Percentiles rank a stretch among this genome's conserved stretches.
Conservation (phyloP, 1,284 basidiomycete species). For the Trametes versicolor region DNA sequence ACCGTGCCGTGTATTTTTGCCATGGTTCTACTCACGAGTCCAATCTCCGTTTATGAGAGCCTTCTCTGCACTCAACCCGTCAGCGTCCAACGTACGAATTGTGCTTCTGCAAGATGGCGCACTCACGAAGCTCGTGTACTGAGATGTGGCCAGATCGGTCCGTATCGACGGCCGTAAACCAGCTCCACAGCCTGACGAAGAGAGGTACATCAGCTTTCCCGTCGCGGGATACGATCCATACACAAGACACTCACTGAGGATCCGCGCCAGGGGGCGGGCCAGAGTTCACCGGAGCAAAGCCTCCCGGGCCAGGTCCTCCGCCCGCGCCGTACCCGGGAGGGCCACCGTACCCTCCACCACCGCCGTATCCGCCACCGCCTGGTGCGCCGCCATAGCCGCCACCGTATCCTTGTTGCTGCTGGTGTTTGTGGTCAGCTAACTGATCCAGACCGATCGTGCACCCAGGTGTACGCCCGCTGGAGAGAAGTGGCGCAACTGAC, state of each 20-base stretch:
- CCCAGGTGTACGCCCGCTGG: neutral
- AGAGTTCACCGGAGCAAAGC: slow-evolving; percentile 52
- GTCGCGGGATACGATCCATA: neutral
- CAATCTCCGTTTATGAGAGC: slow-evolving; percentile 85
- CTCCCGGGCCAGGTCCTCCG: slow-evolving; percentile 41
- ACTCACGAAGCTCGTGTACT: slow-evolving; percentile 72
- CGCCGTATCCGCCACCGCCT: slow-evolving; percentile 41
- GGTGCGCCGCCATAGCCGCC: slow-evolving; percentile 47
- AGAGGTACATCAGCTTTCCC: neutral
- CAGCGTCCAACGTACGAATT: neutral
- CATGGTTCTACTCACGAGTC: slow-evolving; percentile 48
- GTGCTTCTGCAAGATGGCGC: neutral
- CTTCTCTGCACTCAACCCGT: slow-evolving; percentile 53
- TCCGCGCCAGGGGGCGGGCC: slow-evolving; percentile 74
- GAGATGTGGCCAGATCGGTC: slow-evolving; percentile 76
- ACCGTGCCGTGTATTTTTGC: neutral
- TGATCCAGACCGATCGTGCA: neutral
- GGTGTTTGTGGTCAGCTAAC: neutral
- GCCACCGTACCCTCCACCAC: slow-evolving; percentile 41
- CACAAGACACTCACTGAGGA: slow-evolving; percentile 58
- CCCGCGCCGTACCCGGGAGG: slow-evolving; percentile 43
- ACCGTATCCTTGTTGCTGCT: slow-evolving; percentile 28
- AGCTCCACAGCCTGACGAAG: slow-evolving; percentile 68
- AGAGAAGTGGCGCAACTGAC: neutral
- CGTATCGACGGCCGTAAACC: slow-evolving; percentile 77